These are phyloP conservation scores for Cordia subcordata DNA, from an alignment of 257 asterid genomes.

Conservation along the genomic window DNA sequence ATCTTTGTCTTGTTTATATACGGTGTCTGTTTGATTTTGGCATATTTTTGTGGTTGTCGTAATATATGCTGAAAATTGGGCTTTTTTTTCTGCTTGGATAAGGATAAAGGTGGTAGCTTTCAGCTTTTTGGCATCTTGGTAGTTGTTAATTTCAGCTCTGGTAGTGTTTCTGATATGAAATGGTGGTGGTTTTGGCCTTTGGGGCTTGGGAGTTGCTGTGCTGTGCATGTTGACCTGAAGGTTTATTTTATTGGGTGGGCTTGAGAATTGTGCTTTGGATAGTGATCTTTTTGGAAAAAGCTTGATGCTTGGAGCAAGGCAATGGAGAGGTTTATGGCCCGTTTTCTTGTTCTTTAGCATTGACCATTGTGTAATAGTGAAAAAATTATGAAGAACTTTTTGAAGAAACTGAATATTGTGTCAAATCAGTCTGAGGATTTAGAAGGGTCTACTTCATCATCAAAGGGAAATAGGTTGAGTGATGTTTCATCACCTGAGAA, in stretches of 20 bases:
- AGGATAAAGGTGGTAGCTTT: slow-evolving; percentile 11
- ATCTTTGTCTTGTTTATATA: slow-evolving; percentile 10
- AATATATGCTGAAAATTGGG: slow-evolving; percentile 29
- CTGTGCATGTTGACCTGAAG: slow-evolving; percentile 37
- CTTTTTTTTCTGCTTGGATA: slow-evolving; percentile 15
- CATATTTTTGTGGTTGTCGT: slow-evolving; percentile 9
- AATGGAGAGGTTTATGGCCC: slow-evolving; percentile 51
- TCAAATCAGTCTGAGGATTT: slow-evolving; percentile 69
- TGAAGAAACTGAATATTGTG: slow-evolving; percentile 79
- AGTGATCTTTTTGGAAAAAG: slow-evolving; percentile 21
- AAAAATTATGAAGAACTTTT: slow-evolving; percentile 64
- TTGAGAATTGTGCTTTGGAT: slow-evolving; percentile 15
- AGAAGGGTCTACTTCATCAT: slow-evolving; percentile 62
- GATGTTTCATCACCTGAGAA: slow-evolving; percentile 48
- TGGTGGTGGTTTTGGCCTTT: slow-evolving; percentile 14
- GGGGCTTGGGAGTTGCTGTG: slow-evolving; percentile 31
- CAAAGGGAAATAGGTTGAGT: slow-evolving; percentile 45
- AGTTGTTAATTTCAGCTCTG: slow-evolving; percentile 13
- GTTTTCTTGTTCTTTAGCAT: slow-evolving; percentile 47
- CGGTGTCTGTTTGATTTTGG: neutral
- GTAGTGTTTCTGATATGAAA: slow-evolving; percentile 14
- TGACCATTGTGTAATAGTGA: slow-evolving; percentile 26
- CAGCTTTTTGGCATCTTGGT: slow-evolving; percentile 23
- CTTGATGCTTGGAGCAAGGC: slow-evolving; percentile 45
- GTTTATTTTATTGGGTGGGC: slow-evolving; percentile 26